Base-by-base conservation (phyloP, 1,284 basidiomycete species). In the Phaffia rhodozyma region DNA sequence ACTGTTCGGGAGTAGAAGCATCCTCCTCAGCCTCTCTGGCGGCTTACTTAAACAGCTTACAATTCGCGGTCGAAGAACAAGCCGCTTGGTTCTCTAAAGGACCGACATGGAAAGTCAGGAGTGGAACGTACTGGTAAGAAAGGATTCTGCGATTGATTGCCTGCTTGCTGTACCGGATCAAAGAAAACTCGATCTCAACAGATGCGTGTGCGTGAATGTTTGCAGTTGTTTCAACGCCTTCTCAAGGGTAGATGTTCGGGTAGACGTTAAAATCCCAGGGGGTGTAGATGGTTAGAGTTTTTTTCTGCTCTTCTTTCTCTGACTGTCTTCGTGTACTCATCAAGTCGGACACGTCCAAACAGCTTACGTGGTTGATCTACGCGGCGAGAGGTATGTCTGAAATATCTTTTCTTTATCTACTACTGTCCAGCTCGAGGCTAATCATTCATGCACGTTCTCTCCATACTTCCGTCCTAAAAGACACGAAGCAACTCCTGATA, bases 181-280 rank as follows among this genome's bases (percentile, higher is more conserved):
- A 43, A 27, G 6, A 53, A 27, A 53, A 18, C 25, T 53, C 18
- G 52, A 53, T 11, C 52, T 32, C 11, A 20, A 53, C 38, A 48
- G 4, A 21, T 59, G 32, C 29, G 30, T 51, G 58, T 25, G 23
- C n/a, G 27, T 32, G 29, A 3, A 5, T 51, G 18, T n/a, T 25
- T 27, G 5, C 68, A 89, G 88, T 75, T 96, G 92, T 76, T 99
- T 97, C 79, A 96, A 99, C 74, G 96, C 96, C 20, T 98, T 99
- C 74, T 94, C 92, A 51, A 81, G 96, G 25, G 89, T 98, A 49
- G 96, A 99, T 72, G 86, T 98, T 29, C 84, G 94, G 52, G 93
- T 99, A 7, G 94, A 98, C 69, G 96, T 97, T 65, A 94, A 94
- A 76, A 98, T 98, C 60, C 96, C 96, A 0, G 94, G 94, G 52